Conservation (phyloP, 1,284 basidiomycete species). For the Tremellales sp. region DNA sequence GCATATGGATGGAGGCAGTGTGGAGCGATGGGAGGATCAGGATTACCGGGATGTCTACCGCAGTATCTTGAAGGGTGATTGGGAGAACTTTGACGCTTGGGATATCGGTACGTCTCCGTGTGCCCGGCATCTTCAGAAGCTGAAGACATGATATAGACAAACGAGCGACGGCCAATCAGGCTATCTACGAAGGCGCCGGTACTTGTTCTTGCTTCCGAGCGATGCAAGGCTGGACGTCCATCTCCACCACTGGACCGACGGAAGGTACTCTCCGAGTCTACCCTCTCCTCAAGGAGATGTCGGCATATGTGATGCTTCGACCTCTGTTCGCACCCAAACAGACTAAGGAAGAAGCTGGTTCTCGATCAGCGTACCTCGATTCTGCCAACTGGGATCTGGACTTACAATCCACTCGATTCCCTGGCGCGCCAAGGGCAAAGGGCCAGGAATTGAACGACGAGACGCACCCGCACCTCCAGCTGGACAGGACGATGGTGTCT, state of each 20-base stretch:
- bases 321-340: constrained; percentile 61
- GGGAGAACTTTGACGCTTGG: constrained; percentile 52
- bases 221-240: constrained; percentile 65
- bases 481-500: constrained; percentile 67
- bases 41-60: constrained; percentile 58
- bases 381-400: constrained; percentile 63
- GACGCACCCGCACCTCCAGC: constrained; percentile 67
- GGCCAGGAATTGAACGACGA: constrained; percentile 60
- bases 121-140: neutral
- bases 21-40: constrained; percentile 75
- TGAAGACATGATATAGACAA: constrained; percentile 5
- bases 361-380: constrained; percentile 45
- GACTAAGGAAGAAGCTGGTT: constrained; percentile 10
- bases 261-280: constrained; percentile 76
- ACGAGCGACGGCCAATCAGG: constrained; percentile 35
- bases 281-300: constrained; percentile 67
- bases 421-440: constrained; percentile 59
- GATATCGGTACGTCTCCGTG: constrained; percentile 24
- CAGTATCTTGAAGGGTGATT: constrained; percentile 58
- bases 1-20: constrained; percentile 69
- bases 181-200: constrained; percentile 43
- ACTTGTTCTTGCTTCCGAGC: constrained; percentile 69
- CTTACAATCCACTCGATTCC: constrained; percentile 58
- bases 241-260: constrained; percentile 57
- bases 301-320: constrained; percentile 69